Evolutionary conservation across 495 filamentous ascomycete genomes (phyloP), one percentile per base, ranked within the genome.

Genomic region (Aspergillus bridgeri): DNA sequence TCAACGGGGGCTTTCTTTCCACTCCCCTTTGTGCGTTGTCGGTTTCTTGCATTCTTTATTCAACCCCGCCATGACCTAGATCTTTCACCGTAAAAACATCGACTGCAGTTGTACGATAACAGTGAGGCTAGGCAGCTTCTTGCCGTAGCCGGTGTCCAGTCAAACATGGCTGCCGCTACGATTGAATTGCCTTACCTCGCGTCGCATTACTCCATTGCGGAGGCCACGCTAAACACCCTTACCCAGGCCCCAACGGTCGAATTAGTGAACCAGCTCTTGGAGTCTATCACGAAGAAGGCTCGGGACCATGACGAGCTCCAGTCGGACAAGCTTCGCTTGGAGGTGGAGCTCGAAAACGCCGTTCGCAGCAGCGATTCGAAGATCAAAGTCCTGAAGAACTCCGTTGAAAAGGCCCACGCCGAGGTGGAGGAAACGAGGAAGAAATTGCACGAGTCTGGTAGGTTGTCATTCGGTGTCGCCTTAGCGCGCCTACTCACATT

Each of bases 311-410:
- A 96, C 62, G 81, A 85, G 42, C 72, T 93, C 15, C 85, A 83
- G 58, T 86, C 92, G 6, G 88, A 94, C 46, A 96, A 96, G 71
- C 81, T 96, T 46, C 87, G 88, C 51, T 69, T 89, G 17, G 89
- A 92, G 56, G 90, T 98, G n/a, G 94, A 98, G 75, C 79, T 98
- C 9, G 94, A 98, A 69, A 92, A 88, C 73, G 85, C 87, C 23
- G 86, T 95, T 17, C 86, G 90, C 42, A 86, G 80, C 56, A 86
- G 85, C 43, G 93, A 98, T 65, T 85, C 87, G 17, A 89, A 90
- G 69, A 83, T 85, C 64, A 87, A 91, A 63, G 84, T 85, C 18
- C 82, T 96, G 74, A 96, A 92, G 68, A 76, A 80, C 38, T 86
- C 86, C 3, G 75, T 91, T 13, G 92, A 96, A 61, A 94, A 92